phyloP scores from a whole-genome alignment of 2,329 filamentous ascomycete genomes.

The Xylariaceae sp. region DNA sequence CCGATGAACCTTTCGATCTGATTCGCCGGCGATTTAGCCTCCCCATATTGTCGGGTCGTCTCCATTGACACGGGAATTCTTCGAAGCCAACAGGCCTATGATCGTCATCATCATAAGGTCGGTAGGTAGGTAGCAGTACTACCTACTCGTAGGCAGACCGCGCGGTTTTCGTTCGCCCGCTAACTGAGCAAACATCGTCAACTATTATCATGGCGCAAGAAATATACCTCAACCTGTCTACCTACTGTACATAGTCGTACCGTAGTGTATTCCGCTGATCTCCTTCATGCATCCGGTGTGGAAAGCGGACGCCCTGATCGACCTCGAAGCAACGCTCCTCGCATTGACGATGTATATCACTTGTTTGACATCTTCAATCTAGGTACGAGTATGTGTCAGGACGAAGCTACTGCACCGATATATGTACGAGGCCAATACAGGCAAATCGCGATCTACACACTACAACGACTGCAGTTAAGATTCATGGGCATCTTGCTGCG shows the following conservation, averaged over 20 bases:
- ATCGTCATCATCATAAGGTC: too few species aligned
- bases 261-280: background rate
- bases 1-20: background rate
- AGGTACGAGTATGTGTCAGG: background rate
- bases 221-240: too few species aligned
- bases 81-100: background rate
- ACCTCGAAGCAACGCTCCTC: background rate
- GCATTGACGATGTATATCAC: background rate
- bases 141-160: too few species aligned
- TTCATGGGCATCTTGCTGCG: background rate
- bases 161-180: too few species aligned
- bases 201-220: too few species aligned
- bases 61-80: background rate
- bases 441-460: background rate
- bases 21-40: slow-evolving; percentile 13
- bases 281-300: background rate
- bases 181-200: too few species aligned
- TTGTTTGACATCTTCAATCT: background rate
- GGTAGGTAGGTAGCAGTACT: too few species aligned
- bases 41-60: slow-evolving; percentile 17
- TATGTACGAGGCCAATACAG: background rate
- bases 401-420: background rate
- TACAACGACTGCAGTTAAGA: background rate
- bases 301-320: background rate
- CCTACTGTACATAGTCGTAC: background rate